Base-by-base conservation (phyloP, 345 rosid genomes). In the Gossypium ekmanianum region DNA sequence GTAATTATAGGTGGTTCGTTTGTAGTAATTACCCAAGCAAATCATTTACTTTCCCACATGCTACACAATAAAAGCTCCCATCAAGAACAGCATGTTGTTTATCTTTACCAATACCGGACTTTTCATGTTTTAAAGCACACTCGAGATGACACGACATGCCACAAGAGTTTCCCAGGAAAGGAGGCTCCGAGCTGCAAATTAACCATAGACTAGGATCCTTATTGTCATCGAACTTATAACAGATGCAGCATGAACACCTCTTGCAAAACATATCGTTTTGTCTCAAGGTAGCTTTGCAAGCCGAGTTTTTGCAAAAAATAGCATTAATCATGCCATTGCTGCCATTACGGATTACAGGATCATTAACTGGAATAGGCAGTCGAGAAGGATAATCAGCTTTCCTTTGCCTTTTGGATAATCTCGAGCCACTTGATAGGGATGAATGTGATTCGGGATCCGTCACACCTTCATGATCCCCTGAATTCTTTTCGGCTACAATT, bases 131-230 rank as follows among this genome's bases (percentile, higher is more conserved):
- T 61, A 93, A 82, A 73, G 92, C 90, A 83, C 98, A 95, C 47
- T 90, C 97, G 72, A 96, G 89, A 82, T 96, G 99, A 78, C 91
- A 90, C 20, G 97, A 90, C 91, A 89, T 78, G 24, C 94, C 94
- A 83, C 99, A 96, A 50, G 89, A 83, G 81, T 86, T 83, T 13
- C 88, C 90, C 67, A 72, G 85, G 74, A 74, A 86, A 39, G 89
- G 97, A 73, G 91, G 84, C 76, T 92, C 94, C 9, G 88, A 84
- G 80, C 85, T 83, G 79, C 99, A 95, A 72, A 81, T 84, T 61
- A 93, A 75, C 99, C 99, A 95, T 61, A 95, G 82, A 79, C 98
- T 95, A 62, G 97, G 97, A 81, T 93, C 99, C 84, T 95, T 95
- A 61, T 90, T 90, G 85, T 95, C 98, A 76, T 93, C 99, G 76